These are phyloP conservation scores for Arbutus unedo DNA, from an alignment of 148 eudicot species.

Conservation along the genomic window DNA sequence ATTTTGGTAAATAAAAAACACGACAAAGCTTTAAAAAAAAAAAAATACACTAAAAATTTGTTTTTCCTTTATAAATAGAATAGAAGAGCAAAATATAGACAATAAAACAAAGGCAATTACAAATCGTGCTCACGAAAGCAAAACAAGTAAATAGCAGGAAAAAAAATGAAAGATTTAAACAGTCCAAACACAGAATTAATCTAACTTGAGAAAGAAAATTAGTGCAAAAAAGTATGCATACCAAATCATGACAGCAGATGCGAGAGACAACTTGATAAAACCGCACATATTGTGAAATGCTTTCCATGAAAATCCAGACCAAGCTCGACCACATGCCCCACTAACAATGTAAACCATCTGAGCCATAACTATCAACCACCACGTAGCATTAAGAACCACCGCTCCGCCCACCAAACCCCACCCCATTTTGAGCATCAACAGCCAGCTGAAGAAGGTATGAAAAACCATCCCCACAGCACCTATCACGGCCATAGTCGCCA, in stretches of 20 bases:
- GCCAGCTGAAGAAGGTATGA: constrained; percentile 57
- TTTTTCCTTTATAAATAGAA: too few relatives aligned
- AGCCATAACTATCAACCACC: constrained; percentile 66
- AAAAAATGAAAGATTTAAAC: background rate
- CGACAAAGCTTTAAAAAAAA: too few relatives aligned
- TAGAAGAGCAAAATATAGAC: too few relatives aligned
- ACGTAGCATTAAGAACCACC: constrained; percentile 43
- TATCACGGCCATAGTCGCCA: constrained; percentile 49
- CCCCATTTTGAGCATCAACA: constrained; percentile 35
- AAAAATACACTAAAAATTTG: too few relatives aligned
- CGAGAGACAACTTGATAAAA: constrained; percentile 51
- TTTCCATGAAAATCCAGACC: constrained; percentile 55
- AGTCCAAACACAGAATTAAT: background rate
- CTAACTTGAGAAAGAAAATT: background rate
- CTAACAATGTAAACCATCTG: constrained; percentile 41
- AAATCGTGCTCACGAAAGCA: too few relatives aligned
- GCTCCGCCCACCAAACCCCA: constrained; percentile 62
- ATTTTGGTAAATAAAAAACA: too few relatives aligned
- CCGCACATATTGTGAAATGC: constrained; percentile 51
- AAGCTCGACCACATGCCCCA: constrained; percentile 52
- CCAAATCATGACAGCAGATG: constrained; percentile 70
- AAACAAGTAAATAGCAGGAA: background rate
- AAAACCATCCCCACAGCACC: constrained; percentile 28
- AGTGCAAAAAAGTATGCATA: constrained; percentile 11
- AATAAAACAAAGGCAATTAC: too few relatives aligned